phyloP scores from a whole-genome alignment of 148 eudicot species.

The Agrostemma githago region DNA sequence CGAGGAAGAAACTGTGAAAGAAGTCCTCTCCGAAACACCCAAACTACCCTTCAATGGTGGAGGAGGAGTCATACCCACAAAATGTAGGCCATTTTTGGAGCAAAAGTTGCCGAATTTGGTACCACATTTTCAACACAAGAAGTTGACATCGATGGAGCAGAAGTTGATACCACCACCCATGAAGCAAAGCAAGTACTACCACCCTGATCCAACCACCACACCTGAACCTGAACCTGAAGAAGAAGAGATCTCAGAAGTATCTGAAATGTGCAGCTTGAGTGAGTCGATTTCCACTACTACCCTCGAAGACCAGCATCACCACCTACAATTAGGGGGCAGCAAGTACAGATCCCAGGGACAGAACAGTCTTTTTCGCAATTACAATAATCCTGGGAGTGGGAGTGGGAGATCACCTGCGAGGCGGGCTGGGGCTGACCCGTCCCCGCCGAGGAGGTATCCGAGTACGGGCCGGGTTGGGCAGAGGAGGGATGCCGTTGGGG shows the following conservation, averaged over 20 bases:
- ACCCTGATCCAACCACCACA: slow-evolving; percentile 15
- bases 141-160: slow-evolving; percentile 6
- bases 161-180: not conserved
- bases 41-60: not conserved
- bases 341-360: slow-evolving; percentile 24
- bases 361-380: not conserved
- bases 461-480: slow-evolving; percentile 1
- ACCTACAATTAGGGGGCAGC: slow-evolving; percentile 10
- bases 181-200: not conserved
- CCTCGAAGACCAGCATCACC: slow-evolving; percentile 13
- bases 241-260: slow-evolving; percentile 38
- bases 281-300: slow-evolving; percentile 41
- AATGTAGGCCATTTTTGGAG: not conserved
- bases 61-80: not conserved
- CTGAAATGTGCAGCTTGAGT: slow-evolving; percentile 51
- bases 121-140: not conserved
- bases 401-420: slow-evolving; percentile 38
- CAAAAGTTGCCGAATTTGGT: slow-evolving; percentile 5
- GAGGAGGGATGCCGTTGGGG: slow-evolving; percentile 8
- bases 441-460: slow-evolving; percentile 34
- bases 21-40: slow-evolving; percentile 66
- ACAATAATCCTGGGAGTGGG: not conserved
- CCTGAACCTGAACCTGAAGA: not conserved
- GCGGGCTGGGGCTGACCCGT: slow-evolving; percentile 37
- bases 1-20: slow-evolving; percentile 67